Conservation (phyloP, 192 early-diverging fungal genomes). For the Coemansia sp. region DNA sequence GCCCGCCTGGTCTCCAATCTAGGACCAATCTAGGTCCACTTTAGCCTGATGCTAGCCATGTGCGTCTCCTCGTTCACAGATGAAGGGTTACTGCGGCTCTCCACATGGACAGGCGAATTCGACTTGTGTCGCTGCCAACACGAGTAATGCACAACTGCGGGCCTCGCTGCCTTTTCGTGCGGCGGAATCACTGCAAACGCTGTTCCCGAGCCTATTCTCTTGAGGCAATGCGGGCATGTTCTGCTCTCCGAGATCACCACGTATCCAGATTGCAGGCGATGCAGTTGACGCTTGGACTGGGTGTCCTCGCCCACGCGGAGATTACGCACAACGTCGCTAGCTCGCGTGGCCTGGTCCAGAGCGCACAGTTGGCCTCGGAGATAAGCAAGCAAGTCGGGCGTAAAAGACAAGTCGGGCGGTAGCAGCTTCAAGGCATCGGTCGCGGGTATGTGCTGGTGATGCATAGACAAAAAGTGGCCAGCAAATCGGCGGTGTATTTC, state of each 20-base stretch:
- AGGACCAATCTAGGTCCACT: constrained; percentile 5
- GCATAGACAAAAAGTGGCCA: constrained; percentile 34
- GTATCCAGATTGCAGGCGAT: constrained; percentile 20
- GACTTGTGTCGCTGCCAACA: constrained; percentile 51
- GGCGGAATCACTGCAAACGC: constrained; percentile 48
- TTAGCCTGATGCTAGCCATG: background rate
- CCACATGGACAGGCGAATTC: background rate
- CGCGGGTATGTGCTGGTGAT: constrained; percentile 37
- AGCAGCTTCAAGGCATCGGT: constrained; percentile 35
- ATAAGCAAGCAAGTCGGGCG: constrained; percentile 49
- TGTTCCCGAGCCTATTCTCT: constrained; percentile 54
- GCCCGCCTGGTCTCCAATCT: constrained; percentile 2
- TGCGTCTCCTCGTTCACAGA: background rate
- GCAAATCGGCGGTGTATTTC: constrained; percentile 37
- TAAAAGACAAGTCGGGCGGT: constrained; percentile 52
- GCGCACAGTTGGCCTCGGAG: constrained; percentile 57
- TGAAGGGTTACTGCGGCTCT: background rate
- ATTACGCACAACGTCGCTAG: constrained; percentile 33
- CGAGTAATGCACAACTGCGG: constrained; percentile 51
- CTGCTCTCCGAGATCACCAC: constrained; percentile 43
- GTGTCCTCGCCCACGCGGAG: constrained; percentile 37
- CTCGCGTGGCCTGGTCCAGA: constrained; percentile 39
- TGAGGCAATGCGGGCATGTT: constrained; percentile 52
- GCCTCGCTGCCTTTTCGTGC: constrained; percentile 8
- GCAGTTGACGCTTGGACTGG: constrained; percentile 43